Evolutionary conservation across 75 land plant genomes (phyloP), one percentile per base, ranked within the genome.

Genomic region (Selaginella tamariscina): DNA sequence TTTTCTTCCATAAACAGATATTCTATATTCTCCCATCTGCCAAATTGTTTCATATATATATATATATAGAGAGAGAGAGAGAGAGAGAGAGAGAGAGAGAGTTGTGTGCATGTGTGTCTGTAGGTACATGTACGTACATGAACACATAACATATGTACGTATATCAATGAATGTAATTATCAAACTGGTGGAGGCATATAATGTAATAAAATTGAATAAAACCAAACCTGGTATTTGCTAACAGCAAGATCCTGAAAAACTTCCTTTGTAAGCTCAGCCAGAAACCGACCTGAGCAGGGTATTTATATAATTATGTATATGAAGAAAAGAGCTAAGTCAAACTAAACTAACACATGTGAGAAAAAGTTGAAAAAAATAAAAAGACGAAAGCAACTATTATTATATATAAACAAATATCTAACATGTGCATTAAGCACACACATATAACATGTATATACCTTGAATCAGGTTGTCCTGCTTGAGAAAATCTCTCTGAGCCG

Each of bases 381-480:
- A n/a, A n/a, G n/a, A n/a, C n/a, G n/a, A n/a, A n/a, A n/a, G n/a
- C n/a, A n/a, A n/a, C n/a, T n/a, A n/a, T n/a, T n/a, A n/a, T n/a
- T n/a, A n/a, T n/a, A n/a, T n/a, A n/a, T n/a, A n/a, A n/a, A n/a
- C n/a, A n/a, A n/a, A n/a, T n/a, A n/a, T n/a, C n/a, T n/a, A n/a
- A n/a, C n/a, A n/a, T n/a, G n/a, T n/a, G n/a, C n/a, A n/a, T n/a
- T n/a, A n/a, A n/a, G n/a, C n/a, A n/a, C n/a, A n/a, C n/a, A n/a
- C n/a, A n/a, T n/a, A n/a, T n/a, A n/a, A n/a, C n/a, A n/a, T n/a
- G 24, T 55, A 74, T 32, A 63, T 71, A 84, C 95, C 98, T 79
- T 93, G 98, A 55, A 93, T 93, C 49, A 93, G 88, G 77, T 93
- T 93, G 71, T 93, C 98, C 67, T 93, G 98, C 75, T 93, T 93